Base-by-base conservation (phyloP, 1,284 basidiomycete genomes). In the Phellinidium pouzarii region DNA sequence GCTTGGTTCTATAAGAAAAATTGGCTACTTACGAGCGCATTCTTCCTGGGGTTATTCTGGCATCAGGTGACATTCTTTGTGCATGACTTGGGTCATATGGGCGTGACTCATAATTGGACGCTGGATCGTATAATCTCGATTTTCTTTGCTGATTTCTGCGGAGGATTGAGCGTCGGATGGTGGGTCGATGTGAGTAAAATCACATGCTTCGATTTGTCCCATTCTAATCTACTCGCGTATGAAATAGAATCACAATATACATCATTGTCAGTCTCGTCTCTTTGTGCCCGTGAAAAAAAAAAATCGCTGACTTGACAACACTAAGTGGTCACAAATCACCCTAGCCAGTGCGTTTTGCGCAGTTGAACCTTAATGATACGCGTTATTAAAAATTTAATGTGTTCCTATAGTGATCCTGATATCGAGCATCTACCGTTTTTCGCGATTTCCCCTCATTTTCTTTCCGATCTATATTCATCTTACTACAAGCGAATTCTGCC, bases 341-440 rank as follows among this genome's bases (percentile, higher is more conserved):
- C 94, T 3, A 89, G 95, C 55, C 96, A 99, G 82, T 94, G 80
- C 56, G 76, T 66, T 54, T 52, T 58, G 43, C 47, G 11, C 19
- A 37, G 37, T 20, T 37, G 2, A 58, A 52, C 23, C 19, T n/a
- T 47, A 54, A 31, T 34, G 40, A 41, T 41, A 31, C 19, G n/a
- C n/a, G n/a, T n/a, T n/a, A n/a, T n/a, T n/a, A n/a, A n/a, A 34
- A 29, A 26, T 38, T 52, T 61, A 5, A 53, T 49, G 48, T 61
- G 31, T 69, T 68, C n/a, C 71, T n/a, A 70, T 62, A 94, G 95
- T 68, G 94, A 98, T 66, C 91, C 92, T 1, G 94, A 94, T 64
- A 94, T 94, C 58, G 85, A 95, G 69, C 94, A 99, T 68, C 76
- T 99, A 45, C 95, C 95, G 20, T 98, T 99, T 74, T 88, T 99